Conservation (phyloP, 768 basidiomycete genomes). For the Punctularia strigosozonata region DNA sequence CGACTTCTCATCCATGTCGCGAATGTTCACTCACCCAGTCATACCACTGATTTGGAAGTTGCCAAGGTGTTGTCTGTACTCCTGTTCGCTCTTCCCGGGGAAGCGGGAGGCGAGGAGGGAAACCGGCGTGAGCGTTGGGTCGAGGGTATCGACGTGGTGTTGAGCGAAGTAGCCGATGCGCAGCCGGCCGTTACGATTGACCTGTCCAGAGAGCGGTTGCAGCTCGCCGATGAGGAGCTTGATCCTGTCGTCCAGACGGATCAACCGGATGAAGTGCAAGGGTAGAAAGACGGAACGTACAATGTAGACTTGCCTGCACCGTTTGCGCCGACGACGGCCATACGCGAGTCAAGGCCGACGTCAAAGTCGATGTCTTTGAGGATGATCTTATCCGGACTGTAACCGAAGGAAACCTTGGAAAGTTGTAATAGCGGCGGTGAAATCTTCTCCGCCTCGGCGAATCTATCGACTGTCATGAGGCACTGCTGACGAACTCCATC, state of each 20-base stretch:
- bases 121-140: conserved; percentile 79
- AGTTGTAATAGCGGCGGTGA: conserved; percentile 92
- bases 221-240: conserved; percentile 86
- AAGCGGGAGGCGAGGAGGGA: conserved; percentile 86
- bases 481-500: background rate
- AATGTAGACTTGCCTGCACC: conserved; percentile 95
- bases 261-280: background rate
- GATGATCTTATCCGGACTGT: conserved; percentile 63
- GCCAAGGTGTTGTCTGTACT: conserved; percentile 89
- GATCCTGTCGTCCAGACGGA: conserved; percentile 46
- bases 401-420: conserved; percentile 85
- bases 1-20: background rate
- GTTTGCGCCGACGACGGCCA: conserved; percentile 92
- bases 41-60: conserved; percentile 97
- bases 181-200: conserved; percentile 84
- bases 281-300: conserved; percentile 26
- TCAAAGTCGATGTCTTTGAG: conserved; percentile 79
- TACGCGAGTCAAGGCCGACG: conserved; percentile 86
- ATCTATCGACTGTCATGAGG: conserved; percentile 28
- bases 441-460: conserved; percentile 95
- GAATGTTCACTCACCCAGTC: conserved; percentile 50
- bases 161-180: conserved; percentile 89
- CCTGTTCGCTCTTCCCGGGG: conserved; percentile 93
- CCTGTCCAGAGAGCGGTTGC: conserved; percentile 61
- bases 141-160: conserved; percentile 89